Evolutionary conservation across 352 stramenopile genomes (phyloP).

Genomic region (Globisporangium splendens): DNA sequence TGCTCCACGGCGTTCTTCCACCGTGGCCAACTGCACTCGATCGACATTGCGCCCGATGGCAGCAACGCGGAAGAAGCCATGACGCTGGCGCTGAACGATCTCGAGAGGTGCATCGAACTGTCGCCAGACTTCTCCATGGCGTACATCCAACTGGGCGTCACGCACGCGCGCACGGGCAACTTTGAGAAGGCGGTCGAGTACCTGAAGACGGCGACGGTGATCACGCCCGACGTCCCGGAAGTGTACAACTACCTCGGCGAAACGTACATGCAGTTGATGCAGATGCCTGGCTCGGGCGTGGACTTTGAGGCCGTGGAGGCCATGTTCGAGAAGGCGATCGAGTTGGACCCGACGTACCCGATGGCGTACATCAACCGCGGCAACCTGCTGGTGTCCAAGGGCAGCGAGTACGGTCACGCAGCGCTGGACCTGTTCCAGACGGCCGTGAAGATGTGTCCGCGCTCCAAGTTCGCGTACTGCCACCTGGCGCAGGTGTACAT

Average conservation of each 20-base stretch:
- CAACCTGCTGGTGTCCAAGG: conserved; percentile 76
- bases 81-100: conserved; percentile 49
- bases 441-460: conserved; percentile 69
- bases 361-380: conserved; percentile 88
- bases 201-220: conserved; percentile 50
- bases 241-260: conserved; percentile 87
- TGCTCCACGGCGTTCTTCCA: conserved; percentile 82
- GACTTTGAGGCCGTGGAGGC: conserved; percentile 58
- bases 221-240: conserved; percentile 72
- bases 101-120: conserved; percentile 69
- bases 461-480: conserved; percentile 83
- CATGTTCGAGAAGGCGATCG: conserved; percentile 82
- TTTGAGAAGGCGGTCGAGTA: conserved; percentile 72
- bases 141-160: conserved; percentile 81
- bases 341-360: conserved; percentile 74
- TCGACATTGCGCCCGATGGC: conserved; percentile 58
- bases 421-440: conserved; percentile 75
- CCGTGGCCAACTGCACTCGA: conserved; percentile 77
- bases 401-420: conserved; percentile 62
- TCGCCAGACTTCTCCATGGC: conserved; percentile 77
- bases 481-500: conserved; percentile 84
- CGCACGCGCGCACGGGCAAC: conserved; percentile 65
- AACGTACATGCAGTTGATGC: conserved; percentile 84
- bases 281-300: conserved; percentile 42
- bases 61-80: conserved; percentile 51